These are phyloP conservation scores for Peltaster fructicola DNA, from an alignment of 2,329 filamentous ascomycete species.

Conservation along the genomic window DNA sequence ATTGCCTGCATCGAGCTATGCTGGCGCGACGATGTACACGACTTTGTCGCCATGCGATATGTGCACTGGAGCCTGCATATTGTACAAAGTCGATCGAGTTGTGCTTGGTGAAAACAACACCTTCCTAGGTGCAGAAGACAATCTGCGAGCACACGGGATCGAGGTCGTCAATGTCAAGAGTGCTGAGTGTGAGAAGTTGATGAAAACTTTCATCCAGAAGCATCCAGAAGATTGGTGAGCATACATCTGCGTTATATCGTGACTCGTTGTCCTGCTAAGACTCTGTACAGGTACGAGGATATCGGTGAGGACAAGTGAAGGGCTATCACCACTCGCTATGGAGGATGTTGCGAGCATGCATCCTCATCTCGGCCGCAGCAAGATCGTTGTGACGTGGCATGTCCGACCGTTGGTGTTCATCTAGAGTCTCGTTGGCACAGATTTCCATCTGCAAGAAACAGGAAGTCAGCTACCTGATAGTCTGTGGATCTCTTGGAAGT, in stretches of 20 bases:
- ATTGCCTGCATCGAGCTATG: slow-evolving; percentile 50
- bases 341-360: slow-evolving; percentile 20
- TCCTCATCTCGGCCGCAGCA: slow-evolving; percentile 14
- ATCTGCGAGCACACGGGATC: slow-evolving; percentile 48
- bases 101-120: slow-evolving; percentile 65
- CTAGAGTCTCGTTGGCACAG: slow-evolving; percentile 17
- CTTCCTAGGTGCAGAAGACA: slow-evolving; percentile 55
- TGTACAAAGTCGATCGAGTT: slow-evolving; percentile 57
- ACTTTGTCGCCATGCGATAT: slow-evolving; percentile 66
- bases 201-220: slow-evolving; percentile 55
- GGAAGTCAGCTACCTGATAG: slow-evolving; percentile 22
- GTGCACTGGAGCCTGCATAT: slow-evolving; percentile 61
- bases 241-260: slow-evolving; percentile 1
- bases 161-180: slow-evolving; percentile 56
- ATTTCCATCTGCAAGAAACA: slow-evolving; percentile 5
- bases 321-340: slow-evolving; percentile 17
- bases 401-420: slow-evolving; percentile 9
- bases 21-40: slow-evolving; percentile 65
- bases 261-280: slow-evolving; percentile 7
- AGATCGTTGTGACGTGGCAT: slow-evolving; percentile 10
- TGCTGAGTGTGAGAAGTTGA: slow-evolving; percentile 46
- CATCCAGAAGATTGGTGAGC: slow-evolving; percentile 48
- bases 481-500: slow-evolving; percentile 73
- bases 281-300: slow-evolving; percentile 21
- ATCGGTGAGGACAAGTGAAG: slow-evolving; percentile 18